phyloP scores from a whole-genome alignment of 2,329 filamentous ascomycete species.

The Didymella keratinophila region DNA sequence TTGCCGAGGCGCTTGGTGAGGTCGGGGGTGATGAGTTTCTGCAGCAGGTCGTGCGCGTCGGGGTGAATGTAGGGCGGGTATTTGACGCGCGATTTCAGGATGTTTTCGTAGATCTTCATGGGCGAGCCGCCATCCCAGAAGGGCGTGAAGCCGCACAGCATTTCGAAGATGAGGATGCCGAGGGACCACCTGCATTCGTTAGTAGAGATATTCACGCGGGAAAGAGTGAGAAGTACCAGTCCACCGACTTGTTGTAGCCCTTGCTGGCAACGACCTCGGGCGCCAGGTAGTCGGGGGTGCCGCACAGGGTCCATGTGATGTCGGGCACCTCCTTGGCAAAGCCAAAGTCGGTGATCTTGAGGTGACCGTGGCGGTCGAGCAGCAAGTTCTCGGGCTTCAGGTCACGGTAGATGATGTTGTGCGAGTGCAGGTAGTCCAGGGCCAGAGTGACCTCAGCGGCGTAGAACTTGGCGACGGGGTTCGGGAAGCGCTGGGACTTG shows the following conservation, averaged over 20 bases:
- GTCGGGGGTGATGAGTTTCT: conserved; percentile 92
- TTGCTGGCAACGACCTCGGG: conserved; percentile 99
- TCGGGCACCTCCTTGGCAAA: conserved; percentile 98
- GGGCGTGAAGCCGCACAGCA: conserved; percentile 98
- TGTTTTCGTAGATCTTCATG: conserved; percentile 99
- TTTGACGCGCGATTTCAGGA: conserved; percentile 92
- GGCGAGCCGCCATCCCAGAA: conserved; percentile 99
- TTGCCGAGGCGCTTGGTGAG: conserved; percentile 95
- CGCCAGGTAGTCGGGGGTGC: conserved; percentile 95
- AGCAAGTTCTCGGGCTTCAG: conserved; percentile 94
- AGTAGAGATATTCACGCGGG: too few species aligned
- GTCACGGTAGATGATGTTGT: conserved; percentile 97
- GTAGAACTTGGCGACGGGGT: conserved; percentile 99
- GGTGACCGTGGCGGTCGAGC: conserved; percentile 88
- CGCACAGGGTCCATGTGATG: conserved; percentile 98
- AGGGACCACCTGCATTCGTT: conserved; percentile 82
- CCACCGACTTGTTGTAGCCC: conserved; percentile 99
- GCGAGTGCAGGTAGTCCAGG: conserved; percentile 91
- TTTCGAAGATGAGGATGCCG: conserved; percentile 98
- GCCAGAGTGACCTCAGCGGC: conserved; percentile 96
- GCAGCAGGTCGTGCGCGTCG: conserved; percentile 90
- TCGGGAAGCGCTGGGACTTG: conserved; percentile 97
- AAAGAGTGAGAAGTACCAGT: too few species aligned
- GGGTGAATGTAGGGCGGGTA: conserved; percentile 95
- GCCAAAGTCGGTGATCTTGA: conserved; percentile 98